These are phyloP conservation scores for Thielaviopsis cerberus DNA, from an alignment of 2,329 filamentous ascomycete species.

Conservation along the genomic window DNA sequence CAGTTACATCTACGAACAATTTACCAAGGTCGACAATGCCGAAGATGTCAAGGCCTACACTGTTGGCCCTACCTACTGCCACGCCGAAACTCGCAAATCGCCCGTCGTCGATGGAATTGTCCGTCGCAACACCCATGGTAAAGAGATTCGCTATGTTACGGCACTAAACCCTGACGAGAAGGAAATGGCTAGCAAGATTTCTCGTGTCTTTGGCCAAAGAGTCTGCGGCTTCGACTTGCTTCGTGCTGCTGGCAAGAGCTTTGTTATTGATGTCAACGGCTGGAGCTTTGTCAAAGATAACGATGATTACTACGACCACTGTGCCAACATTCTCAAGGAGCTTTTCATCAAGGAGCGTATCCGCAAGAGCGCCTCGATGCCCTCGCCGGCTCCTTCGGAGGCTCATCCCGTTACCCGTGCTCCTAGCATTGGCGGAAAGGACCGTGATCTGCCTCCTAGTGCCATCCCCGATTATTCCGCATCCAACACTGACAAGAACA, in stretches of 20 bases:
- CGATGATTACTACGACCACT: conserved; percentile 92
- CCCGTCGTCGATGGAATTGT: conserved; percentile 94
- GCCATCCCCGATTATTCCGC: background rate
- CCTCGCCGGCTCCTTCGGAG: conserved; percentile 29
- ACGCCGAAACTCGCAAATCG: conserved; percentile 91
- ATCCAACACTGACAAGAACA: background rate
- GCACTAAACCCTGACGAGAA: conserved; percentile 63
- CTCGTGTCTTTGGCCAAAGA: conserved; percentile 76
- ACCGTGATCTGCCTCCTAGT: background rate
- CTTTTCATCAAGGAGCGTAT: conserved; percentile 71
- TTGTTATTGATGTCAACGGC: conserved; percentile 95
- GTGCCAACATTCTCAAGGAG: conserved; percentile 65
- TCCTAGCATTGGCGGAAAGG: background rate
- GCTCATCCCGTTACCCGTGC: conserved; percentile 22
- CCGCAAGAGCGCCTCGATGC: conserved; percentile 39
- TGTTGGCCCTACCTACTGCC: conserved; percentile 79
- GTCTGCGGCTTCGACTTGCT: conserved; percentile 93
- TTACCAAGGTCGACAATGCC: conserved; percentile 87
- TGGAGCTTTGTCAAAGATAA: conserved; percentile 99
- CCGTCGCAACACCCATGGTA: conserved; percentile 87
- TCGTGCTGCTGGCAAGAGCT: conserved; percentile 73
- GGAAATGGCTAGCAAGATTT: conserved; percentile 74
- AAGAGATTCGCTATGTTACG: conserved; percentile 90
- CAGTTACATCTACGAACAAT: conserved; percentile 94
- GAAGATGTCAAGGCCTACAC: conserved; percentile 99